Evolutionary conservation across 169 alveolate genomes (phyloP).

Genomic region (Theileria parva): DNA sequence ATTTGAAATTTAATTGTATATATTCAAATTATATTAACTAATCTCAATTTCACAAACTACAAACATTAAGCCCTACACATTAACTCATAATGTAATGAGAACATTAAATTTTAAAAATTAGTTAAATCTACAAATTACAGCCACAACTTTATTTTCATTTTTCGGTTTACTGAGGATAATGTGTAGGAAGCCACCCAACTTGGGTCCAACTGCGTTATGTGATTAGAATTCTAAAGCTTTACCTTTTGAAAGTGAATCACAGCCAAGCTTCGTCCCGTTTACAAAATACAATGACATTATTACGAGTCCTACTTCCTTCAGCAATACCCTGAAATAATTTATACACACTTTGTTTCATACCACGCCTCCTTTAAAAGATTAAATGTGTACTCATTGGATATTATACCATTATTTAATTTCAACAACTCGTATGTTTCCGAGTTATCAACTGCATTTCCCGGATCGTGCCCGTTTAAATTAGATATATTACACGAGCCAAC

Average conservation of each 20-base stretch:
- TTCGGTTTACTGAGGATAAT: not conserved
- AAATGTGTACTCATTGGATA: constrained; percentile 20
- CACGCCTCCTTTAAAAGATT: constrained; percentile 33
- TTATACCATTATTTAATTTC: constrained; percentile 24
- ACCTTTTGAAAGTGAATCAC: constrained; percentile 7
- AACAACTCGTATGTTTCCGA: constrained; percentile 4
- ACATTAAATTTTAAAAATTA: not conserved
- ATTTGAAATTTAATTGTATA: too few relatives aligned
- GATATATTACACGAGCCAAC: not conserved
- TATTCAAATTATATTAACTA: too few relatives aligned
- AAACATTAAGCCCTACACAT: too few relatives aligned
- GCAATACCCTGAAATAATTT: not conserved
- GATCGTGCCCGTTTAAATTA: not conserved
- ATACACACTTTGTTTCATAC: constrained; percentile 4
- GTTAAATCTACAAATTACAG: not conserved
- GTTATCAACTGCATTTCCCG: not conserved
- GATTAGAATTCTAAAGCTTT: not conserved
- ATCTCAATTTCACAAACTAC: too few relatives aligned
- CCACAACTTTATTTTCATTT: not conserved
- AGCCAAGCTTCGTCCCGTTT: not conserved
- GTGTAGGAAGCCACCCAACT: constrained; percentile 9
- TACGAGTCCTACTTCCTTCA: not conserved
- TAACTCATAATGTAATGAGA: too few relatives aligned
- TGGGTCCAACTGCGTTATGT: constrained; percentile 2
- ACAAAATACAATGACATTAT: constrained; percentile 28